phyloP scores from a whole-genome alignment of 305 asterid species.

The Plantago coronopus region DNA sequence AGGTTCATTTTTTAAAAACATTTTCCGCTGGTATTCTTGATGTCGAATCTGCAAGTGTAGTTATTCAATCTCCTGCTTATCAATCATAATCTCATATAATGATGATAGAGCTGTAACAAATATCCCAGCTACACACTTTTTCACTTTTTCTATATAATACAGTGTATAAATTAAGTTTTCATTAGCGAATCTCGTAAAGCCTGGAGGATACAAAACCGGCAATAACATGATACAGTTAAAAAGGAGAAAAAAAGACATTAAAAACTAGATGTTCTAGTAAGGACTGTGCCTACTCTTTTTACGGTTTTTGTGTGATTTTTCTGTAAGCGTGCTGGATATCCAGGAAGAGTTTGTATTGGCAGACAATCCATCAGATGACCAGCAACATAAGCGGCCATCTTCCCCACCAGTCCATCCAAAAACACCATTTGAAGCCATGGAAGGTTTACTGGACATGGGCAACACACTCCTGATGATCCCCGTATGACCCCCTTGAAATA shows the following conservation, averaged over 20 bases:
- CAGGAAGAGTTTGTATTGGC: conserved; percentile 44
- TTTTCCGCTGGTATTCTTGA: no score
- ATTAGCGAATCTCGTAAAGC: conserved; percentile 4
- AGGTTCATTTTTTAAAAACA: no score
- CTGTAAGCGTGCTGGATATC: conserved; percentile 55
- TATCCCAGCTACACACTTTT: neutral
- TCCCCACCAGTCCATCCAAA: conserved; percentile 95
- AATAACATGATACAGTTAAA: neutral
- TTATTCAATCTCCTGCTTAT: no score
- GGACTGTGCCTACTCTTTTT: conserved; percentile 60
- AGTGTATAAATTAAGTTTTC: neutral
- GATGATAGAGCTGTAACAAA: no score
- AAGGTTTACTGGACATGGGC: conserved; percentile 43
- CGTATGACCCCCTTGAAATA: conserved; percentile 76
- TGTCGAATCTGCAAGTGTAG: no score
- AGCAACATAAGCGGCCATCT: conserved; percentile 90
- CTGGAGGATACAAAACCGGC: neutral
- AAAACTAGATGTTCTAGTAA: conserved; percentile 34
- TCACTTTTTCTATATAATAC: neutral
- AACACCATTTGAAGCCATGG: conserved; percentile 35
- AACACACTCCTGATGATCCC: conserved; percentile 69
- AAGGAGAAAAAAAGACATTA: neutral
- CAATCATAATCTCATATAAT: no score
- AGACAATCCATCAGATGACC: conserved; percentile 59
- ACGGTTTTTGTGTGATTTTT: conserved; percentile 41